Evolutionary conservation across 2,329 filamentous ascomycete species (phyloP).

Genomic region (Harringtonia aguacate): DNA sequence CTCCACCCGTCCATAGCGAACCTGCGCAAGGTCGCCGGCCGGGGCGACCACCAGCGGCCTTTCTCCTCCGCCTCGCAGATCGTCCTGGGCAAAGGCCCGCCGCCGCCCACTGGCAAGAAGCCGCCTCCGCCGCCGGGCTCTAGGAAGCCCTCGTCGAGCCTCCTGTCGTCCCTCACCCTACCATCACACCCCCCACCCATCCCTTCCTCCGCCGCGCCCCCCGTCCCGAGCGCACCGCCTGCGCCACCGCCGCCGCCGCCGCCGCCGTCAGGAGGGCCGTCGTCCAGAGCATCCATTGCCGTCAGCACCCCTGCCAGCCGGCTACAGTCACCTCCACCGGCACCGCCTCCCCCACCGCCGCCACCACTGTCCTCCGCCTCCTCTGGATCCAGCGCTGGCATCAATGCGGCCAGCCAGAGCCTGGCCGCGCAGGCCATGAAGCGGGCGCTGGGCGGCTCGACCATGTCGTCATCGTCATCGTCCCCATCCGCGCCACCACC

Average conservation of each 20-base stretch:
- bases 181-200: conserved; percentile 3
- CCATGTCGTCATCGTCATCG: conserved; percentile 14
- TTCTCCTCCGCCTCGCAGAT: conserved; percentile 47
- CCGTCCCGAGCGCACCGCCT: conserved; percentile 23
- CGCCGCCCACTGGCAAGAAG: conserved; percentile 70
- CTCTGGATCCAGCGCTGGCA: conserved; percentile 24
- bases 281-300: conserved; percentile 26
- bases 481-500: conserved; percentile 25
- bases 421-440: conserved; percentile 29
- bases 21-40: conserved; percentile 43
- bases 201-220: conserved; percentile 20
- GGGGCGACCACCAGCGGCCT: conserved; percentile 41
- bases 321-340: conserved; percentile 15
- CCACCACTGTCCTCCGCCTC: conserved; percentile 24
- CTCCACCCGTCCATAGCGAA: conserved; percentile 45
- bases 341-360: conserved; percentile 22
- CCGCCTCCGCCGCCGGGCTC: conserved; percentile 51
- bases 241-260: conserved; percentile 24
- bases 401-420: conserved; percentile 20
- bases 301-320: conserved; percentile 10
- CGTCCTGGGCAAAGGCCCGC: conserved; percentile 46
- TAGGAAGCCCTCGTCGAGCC: conserved; percentile 39
- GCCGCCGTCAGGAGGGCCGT: too few species aligned
- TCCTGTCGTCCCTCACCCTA: conserved; percentile 1
- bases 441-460: conserved; percentile 21